These are phyloP conservation scores for Juglanconis oblonga DNA, from an alignment of 2,329 filamentous ascomycete species.

Conservation along the genomic window DNA sequence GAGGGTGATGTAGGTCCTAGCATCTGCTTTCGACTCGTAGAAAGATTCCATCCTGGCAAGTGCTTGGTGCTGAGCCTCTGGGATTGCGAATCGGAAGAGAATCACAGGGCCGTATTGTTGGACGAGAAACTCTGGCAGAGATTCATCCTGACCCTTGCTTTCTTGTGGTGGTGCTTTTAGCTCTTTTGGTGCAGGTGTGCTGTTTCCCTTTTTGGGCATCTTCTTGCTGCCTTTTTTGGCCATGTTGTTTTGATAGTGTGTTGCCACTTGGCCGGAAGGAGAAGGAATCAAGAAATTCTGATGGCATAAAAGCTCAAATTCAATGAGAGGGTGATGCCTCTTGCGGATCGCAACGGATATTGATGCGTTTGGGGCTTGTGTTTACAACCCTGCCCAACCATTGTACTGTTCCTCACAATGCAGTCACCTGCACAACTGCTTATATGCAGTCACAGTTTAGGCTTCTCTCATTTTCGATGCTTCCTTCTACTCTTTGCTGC, in stretches of 20 bases:
- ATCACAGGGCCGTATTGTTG: constrained; percentile 26
- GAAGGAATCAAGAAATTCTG: too few relatives aligned
- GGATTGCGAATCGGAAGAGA: neutral
- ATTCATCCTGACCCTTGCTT: neutral
- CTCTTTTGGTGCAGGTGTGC: neutral
- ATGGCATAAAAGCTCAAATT: too few relatives aligned
- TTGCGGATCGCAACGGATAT: too few relatives aligned
- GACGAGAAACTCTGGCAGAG: constrained; percentile 20
- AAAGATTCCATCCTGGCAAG: neutral
- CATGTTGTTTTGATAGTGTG: neutral
- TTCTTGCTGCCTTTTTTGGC: neutral
- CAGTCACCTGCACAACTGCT: too few relatives aligned
- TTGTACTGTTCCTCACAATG: too few relatives aligned
- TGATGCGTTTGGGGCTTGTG: too few relatives aligned
- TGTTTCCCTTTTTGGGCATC: neutral
- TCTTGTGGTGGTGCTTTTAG: neutral
- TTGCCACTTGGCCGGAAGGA: too few relatives aligned
- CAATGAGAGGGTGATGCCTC: too few relatives aligned
- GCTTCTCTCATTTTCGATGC: too few relatives aligned
- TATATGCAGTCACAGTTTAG: too few relatives aligned
- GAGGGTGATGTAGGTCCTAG: neutral
- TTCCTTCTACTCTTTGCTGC: too few relatives aligned
- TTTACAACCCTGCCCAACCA: too few relatives aligned
- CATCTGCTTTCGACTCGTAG: neutral
- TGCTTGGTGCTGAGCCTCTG: neutral